Evolutionary conservation across 2,329 filamentous ascomycete genomes (phyloP).

Genomic region (Microcyclospora pomicola): DNA sequence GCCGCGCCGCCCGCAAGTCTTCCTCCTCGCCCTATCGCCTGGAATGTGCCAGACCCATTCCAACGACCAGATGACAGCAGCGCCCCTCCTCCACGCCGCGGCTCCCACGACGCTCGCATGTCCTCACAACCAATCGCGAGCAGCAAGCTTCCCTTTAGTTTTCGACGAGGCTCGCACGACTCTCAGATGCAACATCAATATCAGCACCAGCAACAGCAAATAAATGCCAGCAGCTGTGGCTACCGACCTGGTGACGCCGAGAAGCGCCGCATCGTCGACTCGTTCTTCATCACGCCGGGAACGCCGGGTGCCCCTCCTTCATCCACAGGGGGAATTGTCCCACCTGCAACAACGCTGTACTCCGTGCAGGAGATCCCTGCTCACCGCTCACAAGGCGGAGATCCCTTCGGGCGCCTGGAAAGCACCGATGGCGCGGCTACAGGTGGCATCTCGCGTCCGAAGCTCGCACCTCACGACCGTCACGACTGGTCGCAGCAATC

Average conservation of each 20-base stretch:
- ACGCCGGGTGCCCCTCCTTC: too few relatives aligned
- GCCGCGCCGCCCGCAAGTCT: too few relatives aligned
- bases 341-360: not conserved
- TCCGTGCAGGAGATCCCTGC: not conserved
- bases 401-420: not conserved
- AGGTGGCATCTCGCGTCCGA: not conserved
- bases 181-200: not conserved
- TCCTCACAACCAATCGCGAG: too few relatives aligned
- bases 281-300: not conserved
- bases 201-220: not conserved
- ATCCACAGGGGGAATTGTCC: not conserved
- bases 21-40: too few relatives aligned
- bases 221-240: not conserved
- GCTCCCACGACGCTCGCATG: too few relatives aligned
- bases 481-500: constrained; percentile 12
- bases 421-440: not conserved
- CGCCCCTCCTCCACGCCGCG: not conserved
- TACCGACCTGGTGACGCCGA: constrained; percentile 9
- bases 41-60: too few relatives aligned
- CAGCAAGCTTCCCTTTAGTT: not conserved
- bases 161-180: not conserved
- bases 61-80: not conserved
- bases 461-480: constrained; percentile 6
- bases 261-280: constrained; percentile 1
- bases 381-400: not conserved